A percentile compares a stretch with the other conserved stretches of the same genome.
Conservation (phyloP, 768 basidiomycete genomes). For the Dioszegia aurantiaca region DNA sequence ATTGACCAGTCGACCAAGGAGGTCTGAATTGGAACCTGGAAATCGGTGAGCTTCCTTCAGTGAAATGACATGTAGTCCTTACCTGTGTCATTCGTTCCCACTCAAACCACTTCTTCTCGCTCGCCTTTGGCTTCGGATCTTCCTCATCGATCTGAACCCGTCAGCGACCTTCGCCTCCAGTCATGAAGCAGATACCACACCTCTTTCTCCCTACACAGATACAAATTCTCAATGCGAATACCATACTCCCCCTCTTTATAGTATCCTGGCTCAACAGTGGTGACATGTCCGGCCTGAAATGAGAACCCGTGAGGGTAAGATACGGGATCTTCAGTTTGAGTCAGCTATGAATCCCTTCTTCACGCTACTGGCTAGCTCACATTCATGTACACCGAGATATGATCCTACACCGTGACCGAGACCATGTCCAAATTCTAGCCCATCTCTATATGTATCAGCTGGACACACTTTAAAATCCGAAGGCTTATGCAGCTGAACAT, state of each 20-base stretch:
- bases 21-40: slow-evolving; percentile 85
- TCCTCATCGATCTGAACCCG: no score
- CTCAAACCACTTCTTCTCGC: slow-evolving; percentile 69
- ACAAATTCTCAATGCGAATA: slow-evolving; percentile 84
- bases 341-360: slow-evolving; percentile 2
- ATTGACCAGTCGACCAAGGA: slow-evolving; percentile 79
- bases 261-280: slow-evolving; percentile 92
- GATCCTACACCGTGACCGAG: slow-evolving; percentile 51
- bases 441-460: slow-evolving; percentile 28
- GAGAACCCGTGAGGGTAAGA: slow-evolving; percentile 67
- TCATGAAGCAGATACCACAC: slow-evolving; percentile 49
- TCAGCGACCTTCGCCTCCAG: neutral
- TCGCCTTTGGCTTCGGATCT: slow-evolving; percentile 46
- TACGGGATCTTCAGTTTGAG: slow-evolving; percentile 59
- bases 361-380: slow-evolving; percentile 24
- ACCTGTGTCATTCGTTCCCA: slow-evolving; percentile 78
- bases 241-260: slow-evolving; percentile 81
- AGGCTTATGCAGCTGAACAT: no score
- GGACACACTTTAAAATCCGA: no score
- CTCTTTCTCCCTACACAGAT: slow-evolving; percentile 68
- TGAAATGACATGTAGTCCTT: neutral
- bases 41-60: neutral
- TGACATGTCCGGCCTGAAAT: slow-evolving; percentile 78
- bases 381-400: slow-evolving; percentile 50
- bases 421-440: slow-evolving; percentile 52